Percentiles rank a stretch among this genome's conserved stretches.
Conservation (phyloP, 2,329 filamentous ascomycete genomes). For the Trichoderma oligosporum region DNA sequence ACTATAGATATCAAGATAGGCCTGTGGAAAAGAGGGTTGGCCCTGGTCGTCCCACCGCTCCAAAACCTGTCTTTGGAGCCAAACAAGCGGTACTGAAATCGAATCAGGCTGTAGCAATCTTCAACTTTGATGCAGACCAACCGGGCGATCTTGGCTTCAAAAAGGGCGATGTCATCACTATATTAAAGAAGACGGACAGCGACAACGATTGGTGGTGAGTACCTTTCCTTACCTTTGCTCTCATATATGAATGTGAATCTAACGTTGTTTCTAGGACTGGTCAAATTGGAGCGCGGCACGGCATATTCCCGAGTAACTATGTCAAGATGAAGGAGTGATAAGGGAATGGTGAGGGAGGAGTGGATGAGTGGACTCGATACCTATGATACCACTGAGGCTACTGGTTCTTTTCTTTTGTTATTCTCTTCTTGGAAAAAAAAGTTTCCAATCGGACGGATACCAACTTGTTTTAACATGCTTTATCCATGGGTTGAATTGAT, state of each 20-base stretch:
- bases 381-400: slow-evolving; percentile 17
- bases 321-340: slow-evolving; percentile 59
- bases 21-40: slow-evolving; percentile 44
- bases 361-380: slow-evolving; percentile 12
- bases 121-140: slow-evolving; percentile 92
- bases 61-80: slow-evolving; percentile 76
- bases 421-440: slow-evolving; percentile 17
- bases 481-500: slow-evolving; percentile 14
- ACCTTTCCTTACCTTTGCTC: neutral
- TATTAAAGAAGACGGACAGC: slow-evolving; percentile 89
- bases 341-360: no score
- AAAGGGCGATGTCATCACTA: slow-evolving; percentile 94
- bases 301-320: slow-evolving; percentile 87
- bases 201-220: slow-evolving; percentile 91
- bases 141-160: slow-evolving; percentile 91
- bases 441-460: slow-evolving; percentile 19
- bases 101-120: slow-evolving; percentile 87
- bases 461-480: slow-evolving; percentile 19
- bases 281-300: slow-evolving; percentile 75
- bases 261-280: slow-evolving; percentile 62
- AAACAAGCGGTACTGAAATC: slow-evolving; percentile 54
- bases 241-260: neutral
- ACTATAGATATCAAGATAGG: slow-evolving; percentile 54
- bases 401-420: slow-evolving; percentile 6
- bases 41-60: slow-evolving; percentile 76